A percentile compares a stretch with the other conserved stretches of the same genome.
Conservation (phyloP, 352 stramenopile species). For the Phytophthora hibernalis region DNA sequence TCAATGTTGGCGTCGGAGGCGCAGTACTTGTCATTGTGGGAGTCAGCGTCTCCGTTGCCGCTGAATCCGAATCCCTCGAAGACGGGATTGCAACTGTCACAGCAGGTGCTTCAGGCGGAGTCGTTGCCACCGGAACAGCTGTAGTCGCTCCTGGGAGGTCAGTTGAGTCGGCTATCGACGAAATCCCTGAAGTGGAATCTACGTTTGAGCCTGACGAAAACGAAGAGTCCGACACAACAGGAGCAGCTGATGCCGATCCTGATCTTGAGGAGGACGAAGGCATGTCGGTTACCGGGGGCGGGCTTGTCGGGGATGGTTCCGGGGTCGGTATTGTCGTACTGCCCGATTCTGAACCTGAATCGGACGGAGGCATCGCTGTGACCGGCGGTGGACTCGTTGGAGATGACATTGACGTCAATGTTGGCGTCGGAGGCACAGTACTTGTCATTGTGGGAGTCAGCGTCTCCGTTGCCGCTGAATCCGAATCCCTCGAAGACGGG, state of each 20-base stretch:
- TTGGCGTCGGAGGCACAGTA: slow-evolving; percentile 6
- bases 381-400: slow-evolving; percentile 31
- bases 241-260: slow-evolving; percentile 10
- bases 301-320: slow-evolving; percentile 18
- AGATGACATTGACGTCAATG: slow-evolving; percentile 13
- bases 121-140: background rate
- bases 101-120: slow-evolving; percentile 1
- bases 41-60: background rate
- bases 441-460: background rate
- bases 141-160: too few relatives aligned
- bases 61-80: background rate
- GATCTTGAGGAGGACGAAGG: slow-evolving; percentile 14
- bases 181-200: slow-evolving; percentile 8
- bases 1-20: slow-evolving; percentile 9
- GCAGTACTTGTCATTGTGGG: slow-evolving; percentile 1
- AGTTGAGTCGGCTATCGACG: slow-evolving; percentile 13
- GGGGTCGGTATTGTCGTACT: slow-evolving; percentile 14
- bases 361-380: slow-evolving; percentile 25
- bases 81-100: background rate
- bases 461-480: background rate
- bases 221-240: slow-evolving; percentile 7
- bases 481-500: background rate
- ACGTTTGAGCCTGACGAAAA: background rate
- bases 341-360: slow-evolving; percentile 7
- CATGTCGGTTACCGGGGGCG: slow-evolving; percentile 18